Conservation (phyloP, 2,329 filamentous ascomycete species). For the Anthostomella pinea region DNA sequence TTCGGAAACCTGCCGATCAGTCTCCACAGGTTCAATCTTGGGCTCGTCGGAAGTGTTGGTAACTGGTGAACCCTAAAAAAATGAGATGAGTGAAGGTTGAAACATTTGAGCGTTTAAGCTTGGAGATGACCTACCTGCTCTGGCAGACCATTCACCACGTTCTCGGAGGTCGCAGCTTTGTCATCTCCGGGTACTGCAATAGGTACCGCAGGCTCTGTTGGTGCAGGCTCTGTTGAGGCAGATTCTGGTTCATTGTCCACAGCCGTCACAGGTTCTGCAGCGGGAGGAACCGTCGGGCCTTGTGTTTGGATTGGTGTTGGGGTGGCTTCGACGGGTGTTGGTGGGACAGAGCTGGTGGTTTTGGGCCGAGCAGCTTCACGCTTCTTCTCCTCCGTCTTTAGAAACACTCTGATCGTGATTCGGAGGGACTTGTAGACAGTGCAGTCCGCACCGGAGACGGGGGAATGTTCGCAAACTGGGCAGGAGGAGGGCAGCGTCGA, state of each 20-base stretch:
- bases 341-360: slow-evolving; percentile 38
- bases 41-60: slow-evolving; percentile 10
- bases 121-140: too few species aligned
- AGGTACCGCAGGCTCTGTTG: slow-evolving; percentile 8
- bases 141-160: neutral
- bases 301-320: slow-evolving; percentile 32
- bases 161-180: slow-evolving; percentile 7
- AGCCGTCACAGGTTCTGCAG: slow-evolving; percentile 11
- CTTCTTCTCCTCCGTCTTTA: slow-evolving; percentile 90
- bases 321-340: slow-evolving; percentile 42
- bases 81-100: too few species aligned
- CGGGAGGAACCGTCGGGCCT: slow-evolving; percentile 20
- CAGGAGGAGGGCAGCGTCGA: slow-evolving; percentile 73
- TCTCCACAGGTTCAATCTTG: slow-evolving; percentile 16
- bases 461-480: slow-evolving; percentile 89
- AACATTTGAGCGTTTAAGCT: too few species aligned
- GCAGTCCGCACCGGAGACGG: slow-evolving; percentile 81
- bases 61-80: too few species aligned
- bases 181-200: slow-evolving; percentile 1
- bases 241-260: slow-evolving; percentile 7
- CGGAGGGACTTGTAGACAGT: slow-evolving; percentile 87
- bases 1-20: too few species aligned
- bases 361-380: slow-evolving; percentile 63
- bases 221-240: slow-evolving; percentile 13
- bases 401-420: slow-evolving; percentile 85